Conservation (phyloP, 225 moss, liverwort and hornwort species). For the Pseudoscleropodium purum region DNA sequence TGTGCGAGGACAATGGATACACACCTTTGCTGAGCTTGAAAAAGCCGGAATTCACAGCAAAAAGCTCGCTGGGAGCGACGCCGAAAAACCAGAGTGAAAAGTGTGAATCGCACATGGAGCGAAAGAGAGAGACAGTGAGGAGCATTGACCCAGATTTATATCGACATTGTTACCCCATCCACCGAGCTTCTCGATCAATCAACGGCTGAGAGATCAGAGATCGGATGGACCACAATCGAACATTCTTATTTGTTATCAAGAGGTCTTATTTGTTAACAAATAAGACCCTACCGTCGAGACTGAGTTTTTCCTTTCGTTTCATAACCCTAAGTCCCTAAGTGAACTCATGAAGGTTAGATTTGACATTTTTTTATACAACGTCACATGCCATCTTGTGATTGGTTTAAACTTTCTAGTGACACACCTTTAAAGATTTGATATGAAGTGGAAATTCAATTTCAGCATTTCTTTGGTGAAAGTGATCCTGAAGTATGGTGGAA, state of each 20-base stretch:
- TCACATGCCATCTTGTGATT: not conserved
- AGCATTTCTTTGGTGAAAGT: not conserved
- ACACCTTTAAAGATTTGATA: not conserved
- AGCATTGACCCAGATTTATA: not conserved
- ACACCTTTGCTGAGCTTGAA: not conserved
- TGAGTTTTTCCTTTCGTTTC: too few relatives aligned
- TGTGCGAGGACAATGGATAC: not conserved
- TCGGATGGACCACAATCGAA: not conserved
- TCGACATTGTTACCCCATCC: not conserved
- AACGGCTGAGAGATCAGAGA: not conserved
- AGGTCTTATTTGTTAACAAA: too few relatives aligned
- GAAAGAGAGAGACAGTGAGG: not conserved
- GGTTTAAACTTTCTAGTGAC: not conserved
- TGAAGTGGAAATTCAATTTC: not conserved
- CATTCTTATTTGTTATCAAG: not conserved
- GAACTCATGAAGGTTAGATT: too few relatives aligned
- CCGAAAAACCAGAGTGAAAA: not conserved
- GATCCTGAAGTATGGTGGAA: not conserved
- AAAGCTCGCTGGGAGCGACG: not conserved
- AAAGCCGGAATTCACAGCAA: not conserved
- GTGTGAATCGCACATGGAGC: not conserved
- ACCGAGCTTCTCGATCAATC: not conserved
- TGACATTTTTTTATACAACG: too few relatives aligned
- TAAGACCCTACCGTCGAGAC: too few relatives aligned
- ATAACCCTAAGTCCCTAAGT: too few relatives aligned